Conservation (phyloP, 257 asterid species). For the Capsicum rhomboideum region DNA sequence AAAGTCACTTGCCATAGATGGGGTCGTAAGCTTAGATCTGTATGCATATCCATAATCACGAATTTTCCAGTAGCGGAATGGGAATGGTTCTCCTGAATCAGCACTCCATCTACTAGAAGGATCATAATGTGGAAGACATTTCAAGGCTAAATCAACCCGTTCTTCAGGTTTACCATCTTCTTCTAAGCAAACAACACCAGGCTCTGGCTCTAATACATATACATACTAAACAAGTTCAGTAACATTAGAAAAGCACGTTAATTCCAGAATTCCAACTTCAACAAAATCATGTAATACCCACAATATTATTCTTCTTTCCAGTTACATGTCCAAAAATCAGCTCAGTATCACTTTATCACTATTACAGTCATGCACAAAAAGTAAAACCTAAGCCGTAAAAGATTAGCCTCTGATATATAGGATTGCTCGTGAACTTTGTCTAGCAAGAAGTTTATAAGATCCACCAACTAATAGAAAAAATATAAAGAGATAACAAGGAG, state of each 20-base stretch:
- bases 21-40: constrained; percentile 76
- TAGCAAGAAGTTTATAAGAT: background rate
- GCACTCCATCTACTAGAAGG: constrained; percentile 51
- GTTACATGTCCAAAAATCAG: background rate
- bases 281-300: background rate
- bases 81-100: constrained; percentile 33
- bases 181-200: constrained; percentile 47
- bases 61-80: constrained; percentile 88
- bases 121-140: constrained; percentile 71
- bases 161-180: constrained; percentile 70
- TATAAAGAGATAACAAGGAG: background rate
- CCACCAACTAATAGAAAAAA: background rate
- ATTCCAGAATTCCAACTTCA: background rate
- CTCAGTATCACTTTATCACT: background rate
- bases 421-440: background rate
- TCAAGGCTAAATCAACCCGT: constrained; percentile 72
- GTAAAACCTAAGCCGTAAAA: background rate
- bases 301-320: background rate
- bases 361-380: background rate
- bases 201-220: constrained; percentile 53
- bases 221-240: background rate
- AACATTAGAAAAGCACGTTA: background rate
- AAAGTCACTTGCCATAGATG: constrained; percentile 61
- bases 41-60: constrained; percentile 95
- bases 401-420: background rate